Base-by-base conservation (phyloP, 345 rosid genomes). In the Rhizophora apiculata region DNA sequence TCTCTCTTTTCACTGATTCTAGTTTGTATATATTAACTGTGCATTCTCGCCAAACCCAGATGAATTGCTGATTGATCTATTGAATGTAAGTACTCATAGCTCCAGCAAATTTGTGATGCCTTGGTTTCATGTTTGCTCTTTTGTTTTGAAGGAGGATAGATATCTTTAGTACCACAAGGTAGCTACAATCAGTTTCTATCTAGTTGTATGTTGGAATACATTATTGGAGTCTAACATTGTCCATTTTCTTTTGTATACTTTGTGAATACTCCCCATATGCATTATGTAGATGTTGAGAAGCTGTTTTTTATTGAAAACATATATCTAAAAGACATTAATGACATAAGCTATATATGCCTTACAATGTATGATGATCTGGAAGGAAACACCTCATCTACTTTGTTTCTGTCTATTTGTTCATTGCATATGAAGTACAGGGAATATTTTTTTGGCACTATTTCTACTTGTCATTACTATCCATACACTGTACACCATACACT, bases 21-120 rank as follows among this genome's bases (percentile, higher is more conserved):
- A 93, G 97, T 87, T 94, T 80, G 97, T 91, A 53, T 94, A 88
- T 69, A 85, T 91, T 81, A 89, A 91, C 84, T 89, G 97, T 55
- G 87, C 96, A 18, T 91, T 94, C 87, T 91, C 96, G 0, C 98
- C 93, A 19, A 94, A 86, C 71, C 93, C 92, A 1, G 96, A 91
- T 86, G 93, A 92, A 75, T 82, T 85, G 61, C 88, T 88, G 60
- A 87, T 84, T 30, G 93, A 94, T 80, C 86, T 94, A 21, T 84
- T 88, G 68, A 85, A 88, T 74, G 96, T 85, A 78, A 88, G 94
- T 77, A 22, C 36, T 68, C 37, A 27, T 31, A 6, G 36, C 26
- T 69, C 26, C 70, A 52, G 13, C 49, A 18, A 39, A 22, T 65
- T 29, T 31, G 27, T 51, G 24, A 34, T 62, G 39, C 62, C 16